Evolutionary conservation across 2,329 filamentous ascomycete species (phyloP), one percentile per base, ranked within the genome.

Genomic region (Arachnomyces sp.): DNA sequence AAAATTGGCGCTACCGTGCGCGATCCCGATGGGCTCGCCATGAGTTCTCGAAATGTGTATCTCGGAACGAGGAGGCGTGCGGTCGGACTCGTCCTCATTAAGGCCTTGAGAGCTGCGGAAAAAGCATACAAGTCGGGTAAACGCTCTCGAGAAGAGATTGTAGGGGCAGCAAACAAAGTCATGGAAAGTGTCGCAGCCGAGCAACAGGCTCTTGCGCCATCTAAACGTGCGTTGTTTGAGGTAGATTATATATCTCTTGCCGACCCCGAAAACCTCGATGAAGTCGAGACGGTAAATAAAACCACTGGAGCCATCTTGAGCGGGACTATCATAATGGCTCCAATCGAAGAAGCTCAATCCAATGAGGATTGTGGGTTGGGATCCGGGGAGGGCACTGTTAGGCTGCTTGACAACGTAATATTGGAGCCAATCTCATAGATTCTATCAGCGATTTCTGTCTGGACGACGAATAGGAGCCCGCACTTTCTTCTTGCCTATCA

Each of bases 1-100:
- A 73, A 81, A 25, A 73, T 96, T 39, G 77, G 81, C 4, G 71
- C 77, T 1, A 98, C 92, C 0, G 70, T 78, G 43, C 74, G 92
- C 37, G 89, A 93, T 46, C 42, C 58, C 2, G 88, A 94, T 59
- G 90, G 90, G 1, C 67, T 98, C 44, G 92, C 92, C 2, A 74
- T 95, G 63, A 95, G 89, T 58, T 94, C 87, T 28, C 74, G 92
- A 40, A 98, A 98, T 60, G 86, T 94, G 6, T 96, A 95, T 59
- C 77, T 98, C 3, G 92, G 90, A 2, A 61, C 74, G 13, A 73
- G 88, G 36, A 72, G 92, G 48, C 77, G 89, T 17, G 68, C 66
- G 3, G 76, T 84, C 9, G 88, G 84, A 0, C 76, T 81, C 1
- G 82, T 92, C 2, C 70, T 98, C 14, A 76, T 73, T 34, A 73